Base-by-base conservation (phyloP, 208 protist genomes). In the Trypanosoma avium region DNA sequence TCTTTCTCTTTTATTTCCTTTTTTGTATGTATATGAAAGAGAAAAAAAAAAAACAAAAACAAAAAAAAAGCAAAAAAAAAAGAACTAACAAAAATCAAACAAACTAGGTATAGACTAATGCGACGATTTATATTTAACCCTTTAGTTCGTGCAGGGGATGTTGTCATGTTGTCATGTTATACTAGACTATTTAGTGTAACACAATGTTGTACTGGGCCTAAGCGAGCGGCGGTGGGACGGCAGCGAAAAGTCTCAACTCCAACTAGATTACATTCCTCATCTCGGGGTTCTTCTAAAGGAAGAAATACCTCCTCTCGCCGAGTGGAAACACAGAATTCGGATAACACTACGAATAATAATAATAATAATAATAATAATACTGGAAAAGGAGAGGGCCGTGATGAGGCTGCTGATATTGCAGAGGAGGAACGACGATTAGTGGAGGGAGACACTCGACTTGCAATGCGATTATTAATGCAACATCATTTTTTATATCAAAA, bases 381-480 rank as follows among this genome's bases (percentile, higher is more conserved):
- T 8, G 22, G 9, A 21, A 22, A 43, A 13, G 52, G 27, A 1
- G 17, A 32, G 13, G 38, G 42, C 32, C 8, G 29, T 21, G 13
- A 8, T 9, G 24, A 13, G 1, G 47, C 15, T n/a, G 22, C 27
- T 26, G 40, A 65, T 13, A 7, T 50, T 8, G 54, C 15, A 7
- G 61, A 61, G 27, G 78, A 80, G 67, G 81, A 90, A 43, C 32
- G 59, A 13, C 52, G 43, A n/a, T 46, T 91, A 30, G 43, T n/a
- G 19, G 84, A 94, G 65, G 77, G 76, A 38, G 87, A 94, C 53
- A 82, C 77, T 35, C 73, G 87, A n/a, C 57, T 94, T 0, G 82
- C 80, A 4, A 90, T 94, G 73, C 87, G 87, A 5, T 45, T 75
- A 49, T 62, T 94, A 52, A 94, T 94, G 87, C 55, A 68, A 29